Evolutionary conservation across 2,329 filamentous ascomycete species (phyloP), one percentile per base, ranked within the genome.

Genomic region (Fusarium sacchari): DNA sequence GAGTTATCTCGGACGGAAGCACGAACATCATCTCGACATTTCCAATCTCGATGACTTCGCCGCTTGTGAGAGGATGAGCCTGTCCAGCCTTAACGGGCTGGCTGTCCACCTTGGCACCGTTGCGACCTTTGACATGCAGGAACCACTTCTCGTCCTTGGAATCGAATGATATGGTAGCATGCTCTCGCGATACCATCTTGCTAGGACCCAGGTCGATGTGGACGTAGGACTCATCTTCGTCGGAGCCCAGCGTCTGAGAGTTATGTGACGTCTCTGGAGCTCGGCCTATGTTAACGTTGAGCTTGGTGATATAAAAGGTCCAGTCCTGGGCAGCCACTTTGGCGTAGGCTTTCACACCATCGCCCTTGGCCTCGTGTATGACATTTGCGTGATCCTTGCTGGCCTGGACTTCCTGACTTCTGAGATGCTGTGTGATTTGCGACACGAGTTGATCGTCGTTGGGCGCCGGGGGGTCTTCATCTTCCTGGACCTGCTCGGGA

Each of bases 21-120:
- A 98, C 94, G 82, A 99, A 99, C 87, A 98, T 96, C 96, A 99
- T 99, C 84, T 99, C 96, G 2, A 96, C 93, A 60, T 94, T 94
- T 77, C 93, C 93, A 79, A 98, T 94, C 79, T 97, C 95, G 65
- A 99, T 92, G 47, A 98, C 94, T 80, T 96, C 92, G 65, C 96
- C 96, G 77, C 95, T 97, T 46, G 90, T 90, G 32, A 99, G 87
- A 36, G 89, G 84, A 39, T 90, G 88, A 40, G 90, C 87, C 43
- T 88, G 84, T 18, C 92, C 92, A 58, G 91, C 88, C 78, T 93
- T 93, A 63, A 97, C 84, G 26, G 89, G 85, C 57, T 84, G 84
- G 69, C 94, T 94, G 81, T 99, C 94, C 28, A 98, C 86, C 78
- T 94, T 94, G 52, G 97, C 89, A 34, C 95, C 95, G 81, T 99